phyloP scores from a whole-genome alignment of 768 basidiomycete genomes.

The Agaricus sinodeliciosus region DNA sequence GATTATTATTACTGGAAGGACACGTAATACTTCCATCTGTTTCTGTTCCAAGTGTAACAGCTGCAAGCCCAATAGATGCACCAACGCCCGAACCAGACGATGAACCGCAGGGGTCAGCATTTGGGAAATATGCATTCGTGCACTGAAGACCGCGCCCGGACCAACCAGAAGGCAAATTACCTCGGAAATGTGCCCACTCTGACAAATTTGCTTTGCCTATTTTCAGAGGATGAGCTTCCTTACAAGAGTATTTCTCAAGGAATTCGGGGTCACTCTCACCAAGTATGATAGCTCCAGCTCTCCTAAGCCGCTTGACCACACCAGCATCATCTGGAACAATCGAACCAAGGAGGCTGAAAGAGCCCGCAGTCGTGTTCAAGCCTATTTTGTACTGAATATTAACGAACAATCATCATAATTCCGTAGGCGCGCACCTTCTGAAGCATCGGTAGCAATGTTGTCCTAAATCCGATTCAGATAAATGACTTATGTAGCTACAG shows the following conservation, averaged over 20 bases:
- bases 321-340: slow-evolving; percentile 40
- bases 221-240: neutral
- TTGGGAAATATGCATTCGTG: slow-evolving; percentile 43
- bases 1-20: slow-evolving; percentile 44
- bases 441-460: slow-evolving; percentile 39
- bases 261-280: slow-evolving; percentile 18
- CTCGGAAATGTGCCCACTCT: slow-evolving; percentile 47
- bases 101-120: slow-evolving; percentile 49
- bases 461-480: slow-evolving; percentile 23
- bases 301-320: slow-evolving; percentile 35
- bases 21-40: slow-evolving; percentile 52
- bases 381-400: slow-evolving; percentile 18
- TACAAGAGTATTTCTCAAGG: neutral
- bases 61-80: slow-evolving; percentile 43
- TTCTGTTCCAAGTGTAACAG: slow-evolving; percentile 42
- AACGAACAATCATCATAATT: neutral
- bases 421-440: slow-evolving; percentile 26
- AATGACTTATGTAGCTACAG: neutral
- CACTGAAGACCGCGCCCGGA: slow-evolving; percentile 51
- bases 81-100: slow-evolving; percentile 55
- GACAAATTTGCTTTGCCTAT: slow-evolving; percentile 51
- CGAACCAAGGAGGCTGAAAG: slow-evolving; percentile 34
- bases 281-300: slow-evolving; percentile 38
- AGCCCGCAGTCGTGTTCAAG: slow-evolving; percentile 41
- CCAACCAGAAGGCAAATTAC: slow-evolving; percentile 43